Evolutionary conservation across 225 moss, liverwort and hornwort species (phyloP).

Genomic region (Takakia lepidozioides): DNA sequence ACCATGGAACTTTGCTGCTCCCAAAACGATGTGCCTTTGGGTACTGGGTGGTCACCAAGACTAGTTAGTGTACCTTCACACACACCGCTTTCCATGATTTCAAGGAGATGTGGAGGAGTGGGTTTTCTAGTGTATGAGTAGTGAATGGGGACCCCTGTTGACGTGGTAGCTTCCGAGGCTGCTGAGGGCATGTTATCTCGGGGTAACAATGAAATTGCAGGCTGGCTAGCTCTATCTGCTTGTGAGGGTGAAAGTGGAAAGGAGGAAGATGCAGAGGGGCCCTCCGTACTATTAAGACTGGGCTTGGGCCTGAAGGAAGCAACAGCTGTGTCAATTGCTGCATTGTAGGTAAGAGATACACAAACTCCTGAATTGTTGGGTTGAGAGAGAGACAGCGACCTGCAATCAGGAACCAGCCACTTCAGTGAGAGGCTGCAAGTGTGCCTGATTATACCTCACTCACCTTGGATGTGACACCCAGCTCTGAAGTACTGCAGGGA

Average conservation of each 20-base stretch:
- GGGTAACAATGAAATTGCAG: slow-evolving; percentile 8
- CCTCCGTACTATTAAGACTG: slow-evolving; percentile 18
- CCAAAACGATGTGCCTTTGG: slow-evolving; percentile 15
- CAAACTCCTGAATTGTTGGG: slow-evolving; percentile 50
- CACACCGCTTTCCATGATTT: slow-evolving; percentile 1
- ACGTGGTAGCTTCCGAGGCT: too few relatives aligned
- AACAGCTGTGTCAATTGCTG: slow-evolving; percentile 34
- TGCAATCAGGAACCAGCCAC: slow-evolving; percentile 18
- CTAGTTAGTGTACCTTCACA: too few relatives aligned
- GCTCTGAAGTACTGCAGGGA: too few relatives aligned
- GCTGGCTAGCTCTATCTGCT: slow-evolving; percentile 37
- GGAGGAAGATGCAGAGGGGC: slow-evolving; percentile 27
- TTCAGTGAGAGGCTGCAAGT: too few relatives aligned
- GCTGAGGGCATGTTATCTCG: slow-evolving; percentile 9
- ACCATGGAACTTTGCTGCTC: slow-evolving; percentile 56
- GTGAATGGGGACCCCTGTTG: slow-evolving; percentile 39
- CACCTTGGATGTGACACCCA: too few relatives aligned
- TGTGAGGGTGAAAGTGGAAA: slow-evolving; percentile 16
- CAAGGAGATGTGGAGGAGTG: slow-evolving; percentile 5
- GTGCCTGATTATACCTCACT: too few relatives aligned
- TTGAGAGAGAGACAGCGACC: slow-evolving; percentile 52
- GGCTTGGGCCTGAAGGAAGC: slow-evolving; percentile 68
- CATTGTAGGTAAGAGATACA: slow-evolving; percentile 54
- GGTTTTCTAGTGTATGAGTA: slow-evolving; percentile 34
- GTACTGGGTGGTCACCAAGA: not conserved